These are phyloP conservation scores for Blepharisma japonicum DNA, from an alignment of 73 alveolate genomes.

Conservation along the genomic window DNA sequence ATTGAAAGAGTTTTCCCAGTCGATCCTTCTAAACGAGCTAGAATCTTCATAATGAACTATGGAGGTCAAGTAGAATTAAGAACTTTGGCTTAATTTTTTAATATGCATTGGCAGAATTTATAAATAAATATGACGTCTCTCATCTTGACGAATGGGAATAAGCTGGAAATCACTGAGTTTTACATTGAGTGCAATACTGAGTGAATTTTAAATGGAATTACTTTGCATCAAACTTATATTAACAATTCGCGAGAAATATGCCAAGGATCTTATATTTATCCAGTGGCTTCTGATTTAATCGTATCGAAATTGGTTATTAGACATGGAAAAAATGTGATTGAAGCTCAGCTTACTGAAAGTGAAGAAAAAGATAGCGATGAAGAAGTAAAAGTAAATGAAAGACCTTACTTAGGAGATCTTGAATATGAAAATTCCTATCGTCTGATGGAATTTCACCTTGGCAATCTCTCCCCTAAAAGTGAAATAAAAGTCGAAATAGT, in stretches of 20 bases:
- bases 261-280: background rate
- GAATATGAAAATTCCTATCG: background rate
- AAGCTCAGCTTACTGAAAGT: slow-evolving; percentile 39
- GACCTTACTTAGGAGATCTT: background rate
- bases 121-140: no score
- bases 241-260: background rate
- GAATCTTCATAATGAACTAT: no score
- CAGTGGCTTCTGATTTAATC: background rate
- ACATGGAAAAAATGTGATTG: slow-evolving; percentile 1
- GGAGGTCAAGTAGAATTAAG: no score
- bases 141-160: no score
- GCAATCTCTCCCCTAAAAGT: background rate
- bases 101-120: no score
- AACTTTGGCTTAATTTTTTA: no score
- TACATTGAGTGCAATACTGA: no score
- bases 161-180: no score
- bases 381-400: slow-evolving; percentile 38
- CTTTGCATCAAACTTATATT: background rate
- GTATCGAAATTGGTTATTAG: background rate
- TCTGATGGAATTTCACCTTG: background rate
- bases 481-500: background rate
- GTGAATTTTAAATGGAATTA: no score
- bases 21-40: no score
- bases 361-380: slow-evolving; percentile 46
- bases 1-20: no score